phyloP scores from a whole-genome alignment of 306 rosid genomes.

The Canavalia ensiformis region DNA sequence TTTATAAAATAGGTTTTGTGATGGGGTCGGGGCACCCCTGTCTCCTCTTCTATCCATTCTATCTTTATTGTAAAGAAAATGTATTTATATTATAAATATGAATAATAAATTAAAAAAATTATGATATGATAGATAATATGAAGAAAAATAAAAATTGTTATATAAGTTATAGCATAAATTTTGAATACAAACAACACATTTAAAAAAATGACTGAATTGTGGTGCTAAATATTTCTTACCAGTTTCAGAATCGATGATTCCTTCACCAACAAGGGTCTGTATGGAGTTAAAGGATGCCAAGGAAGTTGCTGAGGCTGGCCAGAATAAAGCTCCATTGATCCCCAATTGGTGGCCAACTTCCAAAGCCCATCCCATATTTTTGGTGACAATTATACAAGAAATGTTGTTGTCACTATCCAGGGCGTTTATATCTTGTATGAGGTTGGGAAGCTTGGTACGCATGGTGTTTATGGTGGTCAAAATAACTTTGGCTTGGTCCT shows the following conservation, averaged over 20 bases:
- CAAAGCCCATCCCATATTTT: conserved; percentile 63
- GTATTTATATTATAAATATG: too few species aligned
- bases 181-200: too few species aligned
- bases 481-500: conserved; percentile 31
- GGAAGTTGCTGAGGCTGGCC: conserved; percentile 60
- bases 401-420: conserved; percentile 39
- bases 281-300: conserved; percentile 36
- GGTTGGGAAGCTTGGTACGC: conserved; percentile 56
- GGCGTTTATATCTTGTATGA: conserved; percentile 53
- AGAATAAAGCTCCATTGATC: conserved; percentile 56
- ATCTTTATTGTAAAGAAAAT: too few species aligned
- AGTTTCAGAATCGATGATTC: conserved; percentile 41
- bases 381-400: conserved; percentile 55
- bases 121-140: too few species aligned
- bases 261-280: conserved; percentile 50
- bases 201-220: too few species aligned
- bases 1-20: too few species aligned
- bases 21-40: too few species aligned
- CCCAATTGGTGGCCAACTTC: conserved; percentile 53
- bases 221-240: conserved; percentile 20
- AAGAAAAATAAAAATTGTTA: too few species aligned
- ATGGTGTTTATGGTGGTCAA: conserved; percentile 48
- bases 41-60: too few species aligned
- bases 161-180: too few species aligned
- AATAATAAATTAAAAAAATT: too few species aligned